These are phyloP conservation scores for Alternaria sp. DNA, from an alignment of 2,329 filamentous ascomycete genomes.

Conservation along the genomic window DNA sequence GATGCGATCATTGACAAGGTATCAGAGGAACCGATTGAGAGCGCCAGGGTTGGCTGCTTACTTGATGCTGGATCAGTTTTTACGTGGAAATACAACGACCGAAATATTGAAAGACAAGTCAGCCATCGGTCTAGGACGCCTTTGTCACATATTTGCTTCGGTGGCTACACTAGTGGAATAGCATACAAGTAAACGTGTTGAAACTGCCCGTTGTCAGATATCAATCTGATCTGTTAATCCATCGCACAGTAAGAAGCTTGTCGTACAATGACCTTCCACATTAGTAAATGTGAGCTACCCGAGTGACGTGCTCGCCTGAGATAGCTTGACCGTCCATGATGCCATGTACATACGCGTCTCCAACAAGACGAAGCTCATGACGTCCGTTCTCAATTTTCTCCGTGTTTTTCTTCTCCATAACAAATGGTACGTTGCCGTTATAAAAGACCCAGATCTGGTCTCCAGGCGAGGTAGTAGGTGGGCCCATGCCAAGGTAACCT, in stretches of 20 bases:
- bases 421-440: background rate
- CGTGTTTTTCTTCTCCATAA: background rate
- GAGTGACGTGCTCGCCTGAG: background rate
- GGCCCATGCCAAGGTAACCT: background rate
- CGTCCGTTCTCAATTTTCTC: background rate
- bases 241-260: background rate
- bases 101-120: constrained; percentile 24
- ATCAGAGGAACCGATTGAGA: constrained; percentile 24
- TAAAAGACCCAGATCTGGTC: background rate
- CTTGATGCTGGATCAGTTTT: constrained; percentile 25
- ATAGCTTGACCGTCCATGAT: background rate
- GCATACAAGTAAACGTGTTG: constrained; percentile 19
- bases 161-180: constrained; percentile 19
- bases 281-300: background rate
- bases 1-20: constrained; percentile 25
- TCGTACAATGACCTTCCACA: background rate
- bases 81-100: constrained; percentile 17
- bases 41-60: constrained; percentile 25
- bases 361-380: background rate
- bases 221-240: background rate
- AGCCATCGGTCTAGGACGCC: constrained; percentile 10
- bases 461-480: background rate
- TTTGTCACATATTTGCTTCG: constrained; percentile 28
- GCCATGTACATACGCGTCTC: background rate
- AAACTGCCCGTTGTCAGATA: background rate